Conservation (phyloP, 2,329 filamentous ascomycete genomes). For the Keithomyces neogunnii region DNA sequence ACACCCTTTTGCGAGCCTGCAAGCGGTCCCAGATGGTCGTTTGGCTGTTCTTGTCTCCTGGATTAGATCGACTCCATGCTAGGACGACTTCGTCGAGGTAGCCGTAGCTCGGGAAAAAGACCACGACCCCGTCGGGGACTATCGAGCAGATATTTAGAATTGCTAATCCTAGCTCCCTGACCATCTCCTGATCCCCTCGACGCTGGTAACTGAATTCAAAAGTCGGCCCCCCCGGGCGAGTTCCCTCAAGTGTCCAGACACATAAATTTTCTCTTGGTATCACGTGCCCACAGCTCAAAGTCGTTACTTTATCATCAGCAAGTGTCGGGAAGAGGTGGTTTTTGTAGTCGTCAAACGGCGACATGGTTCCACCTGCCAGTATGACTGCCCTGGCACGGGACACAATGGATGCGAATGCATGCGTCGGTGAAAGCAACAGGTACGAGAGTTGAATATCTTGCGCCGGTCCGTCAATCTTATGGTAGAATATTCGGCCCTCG, state of each 20-base stretch:
- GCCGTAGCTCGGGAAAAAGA: slow-evolving; percentile 93
- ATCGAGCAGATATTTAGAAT: slow-evolving; percentile 62
- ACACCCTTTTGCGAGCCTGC: slow-evolving; percentile 50
- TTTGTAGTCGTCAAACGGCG: slow-evolving; percentile 85
- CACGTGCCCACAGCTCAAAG: slow-evolving; percentile 88
- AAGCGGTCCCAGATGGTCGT: slow-evolving; percentile 52
- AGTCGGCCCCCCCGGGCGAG: slow-evolving; percentile 31
- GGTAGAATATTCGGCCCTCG: slow-evolving; percentile 59
- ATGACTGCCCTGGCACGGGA: slow-evolving; percentile 79
- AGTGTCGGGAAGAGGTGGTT: slow-evolving; percentile 79
- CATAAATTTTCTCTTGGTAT: slow-evolving; percentile 76
- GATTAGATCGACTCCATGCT: slow-evolving; percentile 43
- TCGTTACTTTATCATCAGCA: slow-evolving; percentile 54
- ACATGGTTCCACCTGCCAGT: slow-evolving; percentile 94
- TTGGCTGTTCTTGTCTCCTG: slow-evolving; percentile 14
- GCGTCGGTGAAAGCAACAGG: slow-evolving; percentile 80
- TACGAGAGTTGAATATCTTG: slow-evolving; percentile 63
- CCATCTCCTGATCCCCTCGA: slow-evolving; percentile 59
- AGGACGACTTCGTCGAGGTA: slow-evolving; percentile 70
- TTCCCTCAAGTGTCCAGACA: slow-evolving; percentile 58
- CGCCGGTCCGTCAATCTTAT: slow-evolving; percentile 29
- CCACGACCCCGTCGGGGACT: slow-evolving; percentile 82
- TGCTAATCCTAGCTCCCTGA: slow-evolving; percentile 64
- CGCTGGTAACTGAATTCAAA: slow-evolving; percentile 88
- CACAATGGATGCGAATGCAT: slow-evolving; percentile 84